phyloP scores from a whole-genome alignment of 1,139 yeast species.

The Debaryomyces sp. region DNA sequence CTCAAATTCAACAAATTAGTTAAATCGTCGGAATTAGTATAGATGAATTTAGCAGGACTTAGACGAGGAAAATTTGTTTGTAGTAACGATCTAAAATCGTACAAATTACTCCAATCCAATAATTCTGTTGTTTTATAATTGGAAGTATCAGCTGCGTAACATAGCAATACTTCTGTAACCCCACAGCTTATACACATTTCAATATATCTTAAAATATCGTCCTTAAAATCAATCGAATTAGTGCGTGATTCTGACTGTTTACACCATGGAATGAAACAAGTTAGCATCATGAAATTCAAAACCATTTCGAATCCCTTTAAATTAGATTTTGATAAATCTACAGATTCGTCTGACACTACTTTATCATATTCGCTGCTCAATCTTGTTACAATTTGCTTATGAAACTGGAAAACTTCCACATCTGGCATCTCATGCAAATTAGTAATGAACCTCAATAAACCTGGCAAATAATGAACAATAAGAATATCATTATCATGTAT shows the following conservation, averaged over 20 bases:
- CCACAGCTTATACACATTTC: constrained; percentile 55
- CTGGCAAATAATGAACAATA: constrained; percentile 66
- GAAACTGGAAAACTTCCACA: constrained; percentile 29
- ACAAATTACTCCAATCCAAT: constrained; percentile 48
- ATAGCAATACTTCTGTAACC: constrained; percentile 77
- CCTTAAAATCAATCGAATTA: constrained; percentile 55
- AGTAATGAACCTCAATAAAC: constrained; percentile 49
- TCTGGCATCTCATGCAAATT: constrained; percentile 23
- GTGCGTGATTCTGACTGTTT: constrained; percentile 50
- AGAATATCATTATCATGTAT: constrained; percentile 64
- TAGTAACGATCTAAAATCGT: constrained; percentile 68
- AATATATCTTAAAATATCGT: constrained; percentile 39
- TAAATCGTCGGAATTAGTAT: constrained; percentile 31
- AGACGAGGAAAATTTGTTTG: constrained; percentile 68
- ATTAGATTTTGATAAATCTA: constrained; percentile 52
- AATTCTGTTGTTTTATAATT: constrained; percentile 29
- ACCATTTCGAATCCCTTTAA: constrained; percentile 54
- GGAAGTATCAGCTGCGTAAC: constrained; percentile 70
- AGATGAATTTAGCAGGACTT: constrained; percentile 39
- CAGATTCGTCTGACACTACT: constrained; percentile 27
- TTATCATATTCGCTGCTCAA: constrained; percentile 26
- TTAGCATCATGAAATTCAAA: constrained; percentile 58
- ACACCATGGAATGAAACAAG: constrained; percentile 74
- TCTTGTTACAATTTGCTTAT: constrained; percentile 23
- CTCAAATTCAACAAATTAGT: constrained; percentile 20